Percentiles rank a stretch among this genome's conserved stretches.
phyloP scores from a whole-genome alignment of 2,329 filamentous ascomycete species.

The Pseudogymnoascus sp. region DNA sequence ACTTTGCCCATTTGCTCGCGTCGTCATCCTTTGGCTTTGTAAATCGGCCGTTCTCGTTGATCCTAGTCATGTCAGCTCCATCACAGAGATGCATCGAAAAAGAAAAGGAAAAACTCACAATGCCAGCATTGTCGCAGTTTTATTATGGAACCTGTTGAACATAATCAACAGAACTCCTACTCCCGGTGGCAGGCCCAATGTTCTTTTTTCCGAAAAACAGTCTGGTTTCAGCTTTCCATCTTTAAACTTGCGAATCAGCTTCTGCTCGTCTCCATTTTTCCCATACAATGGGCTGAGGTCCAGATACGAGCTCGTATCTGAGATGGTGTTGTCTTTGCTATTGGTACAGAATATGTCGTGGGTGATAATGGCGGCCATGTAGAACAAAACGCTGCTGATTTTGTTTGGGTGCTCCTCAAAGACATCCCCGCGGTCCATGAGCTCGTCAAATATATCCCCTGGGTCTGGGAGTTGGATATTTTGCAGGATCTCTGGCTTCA shows the following conservation, averaged over 20 bases:
- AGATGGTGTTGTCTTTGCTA: constrained; percentile 52
- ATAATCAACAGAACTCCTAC: constrained; percentile 65
- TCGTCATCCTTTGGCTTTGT: constrained; percentile 52
- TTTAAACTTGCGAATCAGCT: constrained; percentile 51
- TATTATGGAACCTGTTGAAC: constrained; percentile 81
- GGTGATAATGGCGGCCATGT: constrained; percentile 61
- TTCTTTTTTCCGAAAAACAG: constrained; percentile 59
- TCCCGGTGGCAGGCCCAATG: constrained; percentile 63
- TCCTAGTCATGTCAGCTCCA: constrained; percentile 29
- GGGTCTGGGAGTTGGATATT: constrained; percentile 59
- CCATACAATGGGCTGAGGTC: constrained; percentile 68
- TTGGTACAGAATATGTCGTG: constrained; percentile 59
- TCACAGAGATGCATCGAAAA: constrained; percentile 5
- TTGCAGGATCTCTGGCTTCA: constrained; percentile 50
- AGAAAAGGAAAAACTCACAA: constrained; percentile 25
- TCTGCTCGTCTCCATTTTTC: constrained; percentile 45
- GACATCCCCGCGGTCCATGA: constrained; percentile 45
- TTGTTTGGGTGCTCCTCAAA: constrained; percentile 59
- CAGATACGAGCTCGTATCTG: constrained; percentile 64
- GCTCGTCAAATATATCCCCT: constrained; percentile 49
- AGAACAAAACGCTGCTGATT: constrained; percentile 69
- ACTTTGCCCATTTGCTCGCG: constrained; percentile 51
- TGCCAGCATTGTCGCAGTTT: constrained; percentile 69
- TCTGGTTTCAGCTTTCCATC: constrained; percentile 67
- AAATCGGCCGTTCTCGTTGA: constrained; percentile 80